These are phyloP conservation scores for Ogataea naganishii DNA, from an alignment of 805 yeast species.

Conservation along the genomic window DNA sequence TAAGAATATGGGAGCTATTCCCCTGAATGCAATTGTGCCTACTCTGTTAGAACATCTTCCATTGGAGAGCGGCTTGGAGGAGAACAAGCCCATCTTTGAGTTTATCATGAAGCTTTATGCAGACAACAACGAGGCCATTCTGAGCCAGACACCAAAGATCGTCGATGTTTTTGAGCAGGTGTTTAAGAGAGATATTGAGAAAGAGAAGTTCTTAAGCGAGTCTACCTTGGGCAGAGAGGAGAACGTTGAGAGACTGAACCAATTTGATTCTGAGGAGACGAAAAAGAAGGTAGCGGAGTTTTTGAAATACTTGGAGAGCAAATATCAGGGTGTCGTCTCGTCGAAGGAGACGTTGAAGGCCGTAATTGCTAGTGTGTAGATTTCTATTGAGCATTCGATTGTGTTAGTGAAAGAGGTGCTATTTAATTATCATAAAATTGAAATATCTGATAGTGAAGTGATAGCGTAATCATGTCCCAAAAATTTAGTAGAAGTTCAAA, in stretches of 20 bases:
- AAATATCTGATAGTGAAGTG: too few species aligned
- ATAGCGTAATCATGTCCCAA: too few species aligned
- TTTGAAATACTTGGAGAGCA: slow-evolving; percentile 62
- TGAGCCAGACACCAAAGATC: slow-evolving; percentile 49
- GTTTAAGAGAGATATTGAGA: slow-evolving; percentile 68
- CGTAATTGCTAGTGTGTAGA: slow-evolving; percentile 33
- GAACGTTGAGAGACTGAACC: slow-evolving; percentile 67
- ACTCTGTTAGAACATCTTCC: slow-evolving; percentile 73
- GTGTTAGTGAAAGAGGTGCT: too few species aligned
- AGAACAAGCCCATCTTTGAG: slow-evolving; percentile 83
- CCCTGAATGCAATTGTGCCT: slow-evolving; percentile 70
- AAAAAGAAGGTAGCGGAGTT: slow-evolving; percentile 58
- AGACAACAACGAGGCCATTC: slow-evolving; percentile 45
- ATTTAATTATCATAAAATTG: too few species aligned
- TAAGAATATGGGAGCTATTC: slow-evolving; percentile 63
- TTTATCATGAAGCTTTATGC: slow-evolving; percentile 67
- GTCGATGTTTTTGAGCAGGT: slow-evolving; percentile 62
- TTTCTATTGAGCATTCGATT: too few species aligned
- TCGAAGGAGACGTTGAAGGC: slow-evolving; percentile 36
- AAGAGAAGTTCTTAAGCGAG: slow-evolving; percentile 58
- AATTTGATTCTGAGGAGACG: slow-evolving; percentile 64
- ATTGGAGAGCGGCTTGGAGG: slow-evolving; percentile 81
- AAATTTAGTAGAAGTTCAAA: too few species aligned
- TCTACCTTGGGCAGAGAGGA: slow-evolving; percentile 84
- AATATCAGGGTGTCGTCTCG: slow-evolving; percentile 56